phyloP scores from a whole-genome alignment of 768 basidiomycete species.

The Tulasnella sp. region DNA sequence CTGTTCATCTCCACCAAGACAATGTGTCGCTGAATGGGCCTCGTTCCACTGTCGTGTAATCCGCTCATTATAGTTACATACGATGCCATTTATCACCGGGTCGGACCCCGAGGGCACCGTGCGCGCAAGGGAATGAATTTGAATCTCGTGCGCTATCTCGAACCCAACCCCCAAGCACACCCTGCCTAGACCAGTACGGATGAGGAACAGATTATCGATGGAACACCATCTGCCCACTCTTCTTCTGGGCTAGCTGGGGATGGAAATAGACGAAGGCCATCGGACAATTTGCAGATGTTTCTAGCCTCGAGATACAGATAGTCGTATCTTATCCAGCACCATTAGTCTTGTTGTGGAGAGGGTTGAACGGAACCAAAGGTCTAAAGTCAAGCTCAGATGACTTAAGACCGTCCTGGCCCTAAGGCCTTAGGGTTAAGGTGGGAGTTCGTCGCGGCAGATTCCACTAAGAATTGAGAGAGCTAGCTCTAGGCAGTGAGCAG shows the following conservation, averaged over 20 bases:
- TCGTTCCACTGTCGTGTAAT: neutral
- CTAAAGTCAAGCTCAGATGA: neutral
- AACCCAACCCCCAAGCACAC: neutral
- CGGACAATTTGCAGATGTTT: neutral
- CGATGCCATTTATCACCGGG: neutral
- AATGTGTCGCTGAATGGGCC: neutral
- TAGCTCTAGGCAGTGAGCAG: neutral
- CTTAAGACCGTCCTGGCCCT: neutral
- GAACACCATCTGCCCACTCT: neutral
- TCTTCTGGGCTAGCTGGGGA: neutral
- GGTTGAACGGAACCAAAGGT: neutral
- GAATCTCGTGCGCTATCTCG: neutral
- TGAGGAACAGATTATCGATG: slow-evolving; percentile 4
- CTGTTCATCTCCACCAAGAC: neutral
- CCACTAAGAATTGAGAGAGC: neutral
- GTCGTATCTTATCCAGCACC: neutral
- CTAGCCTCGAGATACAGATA: neutral
- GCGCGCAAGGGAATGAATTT: neutral
- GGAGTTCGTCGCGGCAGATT: neutral
- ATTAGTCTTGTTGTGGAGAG: no score
- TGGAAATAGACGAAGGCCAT: neutral
- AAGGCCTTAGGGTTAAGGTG: neutral
- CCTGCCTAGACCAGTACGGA: neutral
- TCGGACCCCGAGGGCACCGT: neutral
- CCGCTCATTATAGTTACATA: neutral